These are phyloP conservation scores for Auricularia cornea DNA, from an alignment of 768 basidiomycete species.

Conservation along the genomic window DNA sequence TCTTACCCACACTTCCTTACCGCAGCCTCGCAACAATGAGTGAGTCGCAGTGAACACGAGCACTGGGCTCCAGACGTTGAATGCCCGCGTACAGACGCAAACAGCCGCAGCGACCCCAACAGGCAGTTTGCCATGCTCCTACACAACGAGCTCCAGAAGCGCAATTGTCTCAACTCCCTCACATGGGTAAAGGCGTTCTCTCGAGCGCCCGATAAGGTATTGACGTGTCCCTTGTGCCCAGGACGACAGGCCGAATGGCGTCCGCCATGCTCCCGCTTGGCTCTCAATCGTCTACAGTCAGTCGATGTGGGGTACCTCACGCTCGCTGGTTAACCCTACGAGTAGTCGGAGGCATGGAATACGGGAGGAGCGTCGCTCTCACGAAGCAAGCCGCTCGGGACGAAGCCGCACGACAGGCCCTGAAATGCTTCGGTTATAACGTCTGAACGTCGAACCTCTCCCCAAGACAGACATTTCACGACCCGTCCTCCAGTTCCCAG, in stretches of 20 bases:
- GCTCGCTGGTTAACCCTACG: neutral
- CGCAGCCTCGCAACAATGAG: too few species aligned
- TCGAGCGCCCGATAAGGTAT: too few species aligned
- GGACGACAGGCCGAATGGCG: neutral
- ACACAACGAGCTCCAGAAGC: neutral
- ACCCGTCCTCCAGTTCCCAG: too few species aligned
- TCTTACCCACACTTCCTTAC: too few species aligned
- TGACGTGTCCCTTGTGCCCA: too few species aligned
- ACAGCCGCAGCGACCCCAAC: neutral
- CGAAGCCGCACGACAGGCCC: neutral
- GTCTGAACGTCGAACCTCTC: neutral
- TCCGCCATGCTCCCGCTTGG: neutral
- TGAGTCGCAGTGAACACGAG: too few species aligned
- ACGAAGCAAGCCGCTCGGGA: neutral
- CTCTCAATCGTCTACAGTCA: neutral
- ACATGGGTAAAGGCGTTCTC: neutral
- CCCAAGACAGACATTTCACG: too few species aligned
- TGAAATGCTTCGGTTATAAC: neutral
- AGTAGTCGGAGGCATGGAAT: neutral
- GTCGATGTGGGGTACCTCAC: too few species aligned
- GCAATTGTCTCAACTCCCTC: neutral
- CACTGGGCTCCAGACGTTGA: too few species aligned
- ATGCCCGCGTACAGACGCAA: neutral
- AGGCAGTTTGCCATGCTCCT: neutral
- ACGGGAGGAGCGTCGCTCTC: neutral